Base-by-base conservation (phyloP, 176 grass and related monocot genomes). In the Phyllostachys edulis region DNA sequence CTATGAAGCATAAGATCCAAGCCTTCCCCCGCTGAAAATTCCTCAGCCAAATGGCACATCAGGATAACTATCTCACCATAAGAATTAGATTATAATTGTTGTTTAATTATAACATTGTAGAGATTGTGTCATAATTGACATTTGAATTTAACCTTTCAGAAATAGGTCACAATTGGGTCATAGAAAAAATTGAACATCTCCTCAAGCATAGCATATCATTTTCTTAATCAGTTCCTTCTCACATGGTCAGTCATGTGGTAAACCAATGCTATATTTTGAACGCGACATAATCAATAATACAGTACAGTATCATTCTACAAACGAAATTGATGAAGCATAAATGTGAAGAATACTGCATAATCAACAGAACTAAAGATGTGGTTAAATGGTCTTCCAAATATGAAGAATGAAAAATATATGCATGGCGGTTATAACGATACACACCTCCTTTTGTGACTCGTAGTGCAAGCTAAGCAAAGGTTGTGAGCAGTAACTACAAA, bases 381-480 rank as follows among this genome's bases (percentile, higher is more conserved):
- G 49, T 7, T 18, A 49, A 80, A 54, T 24, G 57, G 16, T 62
- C 37, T 24, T 44, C 44, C 39, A 41, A 49, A 69, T 76, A 69
- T 51, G 23, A 75, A 85, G 37, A 78, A 78, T 20, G 9, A 73
- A 60, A 77, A 59, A 40, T 18, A 64, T 82, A 46, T 32, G 55
- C 44, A 26, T 65, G 47, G 23, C 24, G 71, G 38, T 77, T 61
- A 57, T 65, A 46, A 57, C 27, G 46, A 79, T 80, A 21, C 81
- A 63, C 36, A 99, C 97, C 97, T 99, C 97, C 66, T 96, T 34
- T 34, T 34, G 32, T 34, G 32, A 34, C 32, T 34, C 32, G 27
- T 94, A 98, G 59, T 90, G 93, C 64, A 93, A 87, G 52, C 77
- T 84, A 67, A 83, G 78, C 78, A 98, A 90, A 87, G 96, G 87